A percentile compares a stretch with the other conserved stretches of the same genome.
Evolutionary conservation across 495 filamentous ascomycete genomes (phyloP).

Genomic region (Chaetomium tenue): DNA sequence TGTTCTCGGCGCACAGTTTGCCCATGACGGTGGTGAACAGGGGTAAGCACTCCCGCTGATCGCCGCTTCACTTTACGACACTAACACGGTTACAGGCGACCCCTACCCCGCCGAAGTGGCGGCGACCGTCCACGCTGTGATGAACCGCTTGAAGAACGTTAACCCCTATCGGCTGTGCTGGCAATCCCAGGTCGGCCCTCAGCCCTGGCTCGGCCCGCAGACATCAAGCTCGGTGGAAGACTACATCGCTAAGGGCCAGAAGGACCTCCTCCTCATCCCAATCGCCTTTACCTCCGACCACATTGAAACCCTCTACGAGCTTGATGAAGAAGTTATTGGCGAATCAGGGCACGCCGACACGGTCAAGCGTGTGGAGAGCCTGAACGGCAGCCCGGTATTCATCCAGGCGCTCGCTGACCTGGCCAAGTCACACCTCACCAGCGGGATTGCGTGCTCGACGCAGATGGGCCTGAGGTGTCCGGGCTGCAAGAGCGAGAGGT

Average conservation of each 20-base stretch:
- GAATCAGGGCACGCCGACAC: constrained; percentile 74
- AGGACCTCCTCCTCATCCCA: constrained; percentile 86
- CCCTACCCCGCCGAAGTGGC: constrained; percentile 96
- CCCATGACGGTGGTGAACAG: constrained; percentile 96
- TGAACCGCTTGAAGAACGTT: constrained; percentile 78
- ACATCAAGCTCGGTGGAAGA: constrained; percentile 82
- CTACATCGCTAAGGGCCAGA: constrained; percentile 87
- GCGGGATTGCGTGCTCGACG: constrained; percentile 60
- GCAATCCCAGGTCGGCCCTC: constrained; percentile 97
- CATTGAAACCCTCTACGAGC: constrained; percentile 94
- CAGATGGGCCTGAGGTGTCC: constrained; percentile 95
- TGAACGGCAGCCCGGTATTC: constrained; percentile 90
- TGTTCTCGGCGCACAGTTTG: constrained; percentile 94
- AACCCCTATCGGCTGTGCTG: constrained; percentile 94
- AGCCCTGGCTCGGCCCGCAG: constrained; percentile 93
- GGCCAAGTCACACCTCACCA: constrained; percentile 73
- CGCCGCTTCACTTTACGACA: neutral
- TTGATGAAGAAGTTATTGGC: constrained; percentile 93
- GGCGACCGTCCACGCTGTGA: constrained; percentile 95
- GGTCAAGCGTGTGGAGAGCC: constrained; percentile 86
- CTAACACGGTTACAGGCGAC: constrained; percentile 58
- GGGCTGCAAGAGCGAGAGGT: constrained; percentile 87
- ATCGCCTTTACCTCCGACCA: constrained; percentile 98
- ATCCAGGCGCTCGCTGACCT: constrained; percentile 88
- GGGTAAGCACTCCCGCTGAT: constrained; percentile 46